Conservation (phyloP, 2,329 filamentous ascomycete genomes). For the Sporothrix humicola region DNA sequence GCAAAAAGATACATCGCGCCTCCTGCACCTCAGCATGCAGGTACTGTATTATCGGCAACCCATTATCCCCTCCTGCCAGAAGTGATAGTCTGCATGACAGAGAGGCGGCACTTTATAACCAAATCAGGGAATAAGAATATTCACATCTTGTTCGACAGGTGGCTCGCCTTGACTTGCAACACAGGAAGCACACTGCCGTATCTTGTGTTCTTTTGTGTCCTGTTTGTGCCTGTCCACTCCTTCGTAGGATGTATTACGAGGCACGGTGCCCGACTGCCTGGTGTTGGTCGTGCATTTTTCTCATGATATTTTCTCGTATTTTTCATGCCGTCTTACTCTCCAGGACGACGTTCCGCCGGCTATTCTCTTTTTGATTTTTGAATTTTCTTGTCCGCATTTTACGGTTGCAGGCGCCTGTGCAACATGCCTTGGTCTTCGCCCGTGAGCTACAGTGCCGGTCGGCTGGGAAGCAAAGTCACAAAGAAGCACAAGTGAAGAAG, state of each 20-base stretch:
- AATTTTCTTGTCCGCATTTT: background rate
- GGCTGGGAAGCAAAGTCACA: background rate
- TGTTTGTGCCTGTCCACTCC: too few relatives aligned
- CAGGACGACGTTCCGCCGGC: conserved; percentile 1
- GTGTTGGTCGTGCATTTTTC: background rate
- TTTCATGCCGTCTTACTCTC: conserved; percentile 13
- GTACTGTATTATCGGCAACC: conserved; percentile 9
- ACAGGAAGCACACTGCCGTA: conserved; percentile 7
- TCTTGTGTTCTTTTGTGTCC: background rate
- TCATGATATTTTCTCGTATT: background rate
- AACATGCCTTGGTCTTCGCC: background rate
- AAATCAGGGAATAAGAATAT: background rate
- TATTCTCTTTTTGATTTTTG: conserved; percentile 5
- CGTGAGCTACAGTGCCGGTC: conserved; percentile 9
- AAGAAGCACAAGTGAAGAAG: too few relatives aligned
- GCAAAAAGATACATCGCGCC: conserved; percentile 13
- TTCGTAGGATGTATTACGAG: background rate
- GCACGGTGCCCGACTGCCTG: background rate
- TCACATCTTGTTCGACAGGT: background rate
- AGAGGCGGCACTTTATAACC: background rate
- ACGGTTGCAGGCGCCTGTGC: background rate
- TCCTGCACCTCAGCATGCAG: conserved; percentile 5
- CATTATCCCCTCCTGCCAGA: background rate
- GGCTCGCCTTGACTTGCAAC: conserved; percentile 5
- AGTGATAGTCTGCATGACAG: background rate